These are phyloP conservation scores for Epithemia pelagica DNA, from an alignment of 108 stramenopile species.

Conservation along the genomic window DNA sequence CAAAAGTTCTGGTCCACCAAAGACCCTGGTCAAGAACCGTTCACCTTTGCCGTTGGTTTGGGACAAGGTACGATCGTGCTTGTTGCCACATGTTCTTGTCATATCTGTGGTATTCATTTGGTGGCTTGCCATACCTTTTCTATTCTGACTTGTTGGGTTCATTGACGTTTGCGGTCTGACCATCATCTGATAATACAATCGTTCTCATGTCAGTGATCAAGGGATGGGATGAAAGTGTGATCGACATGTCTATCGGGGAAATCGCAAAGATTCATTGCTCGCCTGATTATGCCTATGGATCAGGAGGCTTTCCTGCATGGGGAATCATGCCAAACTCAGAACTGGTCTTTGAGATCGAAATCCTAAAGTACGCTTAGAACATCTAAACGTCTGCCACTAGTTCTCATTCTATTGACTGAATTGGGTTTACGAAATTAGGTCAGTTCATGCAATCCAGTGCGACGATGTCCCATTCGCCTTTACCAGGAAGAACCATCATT, in stretches of 20 bases:
- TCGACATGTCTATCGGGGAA: conserved; percentile 72
- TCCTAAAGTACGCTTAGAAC: conserved; percentile 37
- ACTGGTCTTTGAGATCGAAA: conserved; percentile 79
- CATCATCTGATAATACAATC: too few species aligned
- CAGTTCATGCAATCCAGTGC: too few species aligned
- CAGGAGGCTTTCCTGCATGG: conserved; percentile 80
- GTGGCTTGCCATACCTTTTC: too few species aligned
- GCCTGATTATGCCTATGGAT: conserved; percentile 91
- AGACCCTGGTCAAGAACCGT: conserved; percentile 88
- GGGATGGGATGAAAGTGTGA: conserved; percentile 90
- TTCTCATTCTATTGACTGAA: too few species aligned
- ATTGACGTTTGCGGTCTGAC: too few species aligned
- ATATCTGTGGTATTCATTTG: too few species aligned
- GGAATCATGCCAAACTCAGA: conserved; percentile 81
- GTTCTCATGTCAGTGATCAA: conserved; percentile 41
- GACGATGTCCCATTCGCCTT: too few species aligned
- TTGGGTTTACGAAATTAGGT: too few species aligned
- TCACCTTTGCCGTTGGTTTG: conserved; percentile 72
- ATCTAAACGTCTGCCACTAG: too few species aligned
- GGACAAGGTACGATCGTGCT: conserved; percentile 25
- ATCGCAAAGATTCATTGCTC: conserved; percentile 78
- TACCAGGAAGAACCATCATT: too few species aligned
- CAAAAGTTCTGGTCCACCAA: conserved; percentile 91
- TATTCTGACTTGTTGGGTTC: too few species aligned
- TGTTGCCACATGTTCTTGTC: too few species aligned